These are phyloP conservation scores for Microbotryomycetes sp. DNA, from an alignment of 1,284 basidiomycete species.

Conservation along the genomic window DNA sequence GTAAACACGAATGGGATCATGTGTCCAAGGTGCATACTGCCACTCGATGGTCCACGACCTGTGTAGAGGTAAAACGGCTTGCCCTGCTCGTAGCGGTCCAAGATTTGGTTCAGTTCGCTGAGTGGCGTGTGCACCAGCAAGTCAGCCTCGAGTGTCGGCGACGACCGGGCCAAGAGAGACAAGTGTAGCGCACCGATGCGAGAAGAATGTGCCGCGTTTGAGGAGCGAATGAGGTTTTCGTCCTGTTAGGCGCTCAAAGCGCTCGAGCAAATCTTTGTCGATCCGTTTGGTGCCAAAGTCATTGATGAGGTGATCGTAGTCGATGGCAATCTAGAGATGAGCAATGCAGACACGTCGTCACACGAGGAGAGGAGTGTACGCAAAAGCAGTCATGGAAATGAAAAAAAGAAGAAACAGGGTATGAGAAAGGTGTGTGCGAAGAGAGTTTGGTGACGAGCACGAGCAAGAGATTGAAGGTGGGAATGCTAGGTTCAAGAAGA, in stretches of 20 bases:
- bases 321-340: constrained; percentile 45
- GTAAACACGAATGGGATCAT: constrained; percentile 97
- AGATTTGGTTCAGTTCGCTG: constrained; percentile 86
- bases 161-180: not conserved
- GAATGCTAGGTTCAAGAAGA: not conserved
- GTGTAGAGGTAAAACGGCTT: constrained; percentile 99
- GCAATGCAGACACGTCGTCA: not conserved
- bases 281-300: constrained; percentile 89
- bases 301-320: constrained; percentile 91
- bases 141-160: not conserved
- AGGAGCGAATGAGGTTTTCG: constrained; percentile 84
- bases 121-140: constrained; percentile 1
- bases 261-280: constrained; percentile 66
- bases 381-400: not conserved
- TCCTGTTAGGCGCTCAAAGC: constrained; percentile 89
- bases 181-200: constrained; percentile 64
- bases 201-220: constrained; percentile 92
- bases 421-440: constrained; percentile 1
- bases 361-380: not conserved
- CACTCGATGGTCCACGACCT: constrained; percentile 89
- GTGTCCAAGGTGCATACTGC: constrained; percentile 97
- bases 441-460: not conserved
- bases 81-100: constrained; percentile 91
- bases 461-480: not conserved
- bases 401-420: not conserved